Percentiles rank a stretch among this genome's conserved stretches.
Conservation (phyloP, 176 grass and related monocot species). For the Urochloa ruziziensis region DNA sequence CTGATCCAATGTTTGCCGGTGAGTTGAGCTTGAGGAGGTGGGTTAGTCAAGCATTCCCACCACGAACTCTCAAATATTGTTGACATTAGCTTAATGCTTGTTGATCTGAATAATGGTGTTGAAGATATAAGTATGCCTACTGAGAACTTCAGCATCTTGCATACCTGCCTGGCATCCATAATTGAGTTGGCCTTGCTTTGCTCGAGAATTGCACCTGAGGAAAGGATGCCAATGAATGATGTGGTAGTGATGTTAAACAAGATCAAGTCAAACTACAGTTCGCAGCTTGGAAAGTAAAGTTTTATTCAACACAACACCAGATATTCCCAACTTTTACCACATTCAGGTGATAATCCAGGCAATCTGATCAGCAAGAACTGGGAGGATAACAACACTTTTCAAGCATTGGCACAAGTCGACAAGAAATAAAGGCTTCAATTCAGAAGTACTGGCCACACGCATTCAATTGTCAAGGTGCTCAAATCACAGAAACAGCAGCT, state of each 20-base stretch:
- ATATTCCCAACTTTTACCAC: neutral
- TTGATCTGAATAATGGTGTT: neutral
- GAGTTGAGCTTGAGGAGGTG: conserved; percentile 49
- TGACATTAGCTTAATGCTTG: neutral
- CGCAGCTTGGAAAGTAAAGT: neutral
- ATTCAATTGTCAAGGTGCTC: neutral
- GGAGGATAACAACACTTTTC: neutral
- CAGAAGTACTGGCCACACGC: neutral
- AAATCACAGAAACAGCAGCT: neutral
- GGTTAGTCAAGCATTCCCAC: conserved; percentile 31
- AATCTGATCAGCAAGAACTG: neutral
- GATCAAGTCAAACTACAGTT: conserved; percentile 30
- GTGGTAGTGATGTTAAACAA: conserved; percentile 40
- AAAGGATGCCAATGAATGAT: conserved; percentile 40
- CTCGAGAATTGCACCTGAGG: conserved; percentile 38
- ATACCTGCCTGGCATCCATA: conserved; percentile 5
- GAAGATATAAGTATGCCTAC: neutral
- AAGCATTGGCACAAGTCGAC: neutral
- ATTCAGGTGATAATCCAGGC: neutral
- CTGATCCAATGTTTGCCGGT: conserved; percentile 39
- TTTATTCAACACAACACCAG: neutral
- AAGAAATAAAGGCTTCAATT: neutral
- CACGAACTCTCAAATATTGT: too few species aligned
- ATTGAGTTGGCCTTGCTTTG: conserved; percentile 45
- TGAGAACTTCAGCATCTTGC: neutral